These are phyloP conservation scores for Chrysophaeum taylorii DNA, from an alignment of 352 stramenopile species.

Conservation along the genomic window DNA sequence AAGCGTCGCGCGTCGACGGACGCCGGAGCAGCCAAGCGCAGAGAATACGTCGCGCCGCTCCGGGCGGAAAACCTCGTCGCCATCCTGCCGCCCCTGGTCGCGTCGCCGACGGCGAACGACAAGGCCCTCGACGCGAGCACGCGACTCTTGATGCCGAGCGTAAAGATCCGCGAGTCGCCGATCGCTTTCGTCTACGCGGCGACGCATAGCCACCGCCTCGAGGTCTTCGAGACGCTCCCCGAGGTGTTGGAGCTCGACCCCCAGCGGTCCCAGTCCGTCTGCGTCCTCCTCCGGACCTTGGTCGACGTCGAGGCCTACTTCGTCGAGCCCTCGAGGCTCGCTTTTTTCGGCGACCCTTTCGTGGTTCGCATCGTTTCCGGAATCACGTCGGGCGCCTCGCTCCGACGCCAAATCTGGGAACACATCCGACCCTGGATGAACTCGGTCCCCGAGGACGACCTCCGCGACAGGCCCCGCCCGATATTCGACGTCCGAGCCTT, in stretches of 20 bases:
- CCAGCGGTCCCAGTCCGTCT: neutral
- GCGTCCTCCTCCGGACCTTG: neutral
- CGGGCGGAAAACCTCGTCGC: too few species aligned
- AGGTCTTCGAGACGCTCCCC: too few species aligned
- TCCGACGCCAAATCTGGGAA: neutral
- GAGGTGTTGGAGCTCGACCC: neutral
- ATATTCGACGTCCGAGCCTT: neutral
- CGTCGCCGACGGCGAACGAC: neutral
- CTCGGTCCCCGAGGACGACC: neutral
- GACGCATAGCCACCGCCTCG: too few species aligned
- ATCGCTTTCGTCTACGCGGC: too few species aligned
- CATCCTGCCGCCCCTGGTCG: neutral
- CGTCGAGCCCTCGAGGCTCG: neutral
- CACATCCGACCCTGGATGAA: neutral
- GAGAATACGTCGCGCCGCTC: too few species aligned
- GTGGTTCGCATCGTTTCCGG: neutral
- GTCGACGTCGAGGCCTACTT: neutral
- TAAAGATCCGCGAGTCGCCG: neutral
- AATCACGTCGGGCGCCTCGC: neutral
- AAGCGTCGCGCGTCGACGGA: too few species aligned
- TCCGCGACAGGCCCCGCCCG: neutral
- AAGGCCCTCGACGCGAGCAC: neutral
- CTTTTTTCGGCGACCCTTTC: neutral
- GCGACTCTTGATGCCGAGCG: too few species aligned
- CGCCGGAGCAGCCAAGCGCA: too few species aligned